Evolutionary conservation across 202 grass and related monocot genomes (phyloP).

Genomic region (Carex sylvatica): DNA sequence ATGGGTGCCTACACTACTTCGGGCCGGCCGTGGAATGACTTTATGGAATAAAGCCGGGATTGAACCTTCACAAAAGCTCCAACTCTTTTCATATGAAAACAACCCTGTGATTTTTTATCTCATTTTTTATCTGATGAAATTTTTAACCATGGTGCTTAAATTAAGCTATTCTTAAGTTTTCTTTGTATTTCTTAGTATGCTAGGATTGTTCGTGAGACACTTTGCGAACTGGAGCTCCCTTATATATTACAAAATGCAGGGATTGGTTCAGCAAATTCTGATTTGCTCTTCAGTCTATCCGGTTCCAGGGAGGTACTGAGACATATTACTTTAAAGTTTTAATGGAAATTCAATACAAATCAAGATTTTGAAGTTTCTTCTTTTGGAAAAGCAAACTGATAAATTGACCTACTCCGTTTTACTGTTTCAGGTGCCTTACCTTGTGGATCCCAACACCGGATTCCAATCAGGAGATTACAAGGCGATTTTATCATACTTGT

Average conservation of each 20-base stretch:
- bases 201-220: conserved; percentile 76
- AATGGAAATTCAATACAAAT: neutral
- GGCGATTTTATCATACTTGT: conserved; percentile 66
- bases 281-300: conserved; percentile 44
- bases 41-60: conserved; percentile 67
- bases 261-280: conserved; percentile 62
- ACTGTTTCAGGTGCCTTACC: conserved; percentile 64
- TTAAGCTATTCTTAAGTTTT: neutral
- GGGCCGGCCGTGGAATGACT: conserved; percentile 86
- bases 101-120: conserved; percentile 44
- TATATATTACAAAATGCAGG: conserved; percentile 80
- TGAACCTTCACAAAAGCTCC: conserved; percentile 57
- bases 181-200: conserved; percentile 43
- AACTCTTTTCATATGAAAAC: conserved; percentile 90
- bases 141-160: neutral
- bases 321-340: neutral
- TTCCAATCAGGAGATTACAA: conserved; percentile 66
- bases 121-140: neutral
- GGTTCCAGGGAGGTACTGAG: conserved; percentile 60
- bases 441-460: conserved; percentile 62
- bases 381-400: neutral
- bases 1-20: conserved; percentile 87
- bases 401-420: neutral
- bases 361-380: neutral
- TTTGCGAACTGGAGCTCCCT: conserved; percentile 94